A percentile compares a stretch with the other conserved stretches of the same genome.
These are phyloP conservation scores for Bauhinia variegata DNA, from an alignment of 306 rosid species.

Conservation along the genomic window DNA sequence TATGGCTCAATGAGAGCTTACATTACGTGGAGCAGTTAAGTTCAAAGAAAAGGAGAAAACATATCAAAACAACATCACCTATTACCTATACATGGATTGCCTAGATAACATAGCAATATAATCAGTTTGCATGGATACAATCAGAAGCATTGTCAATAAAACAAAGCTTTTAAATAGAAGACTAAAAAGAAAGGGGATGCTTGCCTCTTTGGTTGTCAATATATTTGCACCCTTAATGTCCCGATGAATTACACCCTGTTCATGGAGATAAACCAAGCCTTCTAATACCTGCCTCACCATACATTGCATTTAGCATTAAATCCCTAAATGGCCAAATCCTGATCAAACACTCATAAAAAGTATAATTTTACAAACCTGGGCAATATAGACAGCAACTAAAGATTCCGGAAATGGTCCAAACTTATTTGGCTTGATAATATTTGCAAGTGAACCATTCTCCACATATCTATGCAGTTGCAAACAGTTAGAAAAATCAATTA, in stretches of 20 bases:
- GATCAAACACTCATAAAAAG: constrained; percentile 20
- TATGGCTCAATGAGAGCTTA: neutral
- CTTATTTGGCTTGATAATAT: constrained; percentile 97
- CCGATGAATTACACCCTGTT: constrained; percentile 98
- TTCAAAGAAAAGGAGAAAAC: constrained; percentile 14
- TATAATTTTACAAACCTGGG: constrained; percentile 71
- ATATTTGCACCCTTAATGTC: constrained; percentile 99
- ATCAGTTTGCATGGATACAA: constrained; percentile 13
- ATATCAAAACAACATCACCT: constrained; percentile 16
- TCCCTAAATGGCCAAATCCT: constrained; percentile 12
- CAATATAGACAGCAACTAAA: constrained; percentile 90
- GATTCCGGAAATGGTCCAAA: constrained; percentile 99
- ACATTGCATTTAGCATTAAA: constrained; percentile 30
- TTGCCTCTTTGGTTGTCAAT: constrained; percentile 95
- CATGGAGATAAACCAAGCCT: constrained; percentile 98
- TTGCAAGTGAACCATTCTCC: constrained; percentile 98
- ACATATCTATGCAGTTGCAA: constrained; percentile 66
- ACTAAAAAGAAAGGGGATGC: constrained; percentile 19
- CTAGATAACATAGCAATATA: constrained; percentile 11
- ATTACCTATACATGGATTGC: neutral
- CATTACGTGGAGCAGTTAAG: neutral
- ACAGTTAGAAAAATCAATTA: constrained; percentile 27
- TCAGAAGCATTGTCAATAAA: constrained; percentile 27
- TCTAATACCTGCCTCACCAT: constrained; percentile 80
- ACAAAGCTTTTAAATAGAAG: constrained; percentile 21